Evolutionary conservation across 2,329 filamentous ascomycete species (phyloP), one percentile per base, ranked within the genome.

Genomic region (Aureobasidium sp.): DNA sequence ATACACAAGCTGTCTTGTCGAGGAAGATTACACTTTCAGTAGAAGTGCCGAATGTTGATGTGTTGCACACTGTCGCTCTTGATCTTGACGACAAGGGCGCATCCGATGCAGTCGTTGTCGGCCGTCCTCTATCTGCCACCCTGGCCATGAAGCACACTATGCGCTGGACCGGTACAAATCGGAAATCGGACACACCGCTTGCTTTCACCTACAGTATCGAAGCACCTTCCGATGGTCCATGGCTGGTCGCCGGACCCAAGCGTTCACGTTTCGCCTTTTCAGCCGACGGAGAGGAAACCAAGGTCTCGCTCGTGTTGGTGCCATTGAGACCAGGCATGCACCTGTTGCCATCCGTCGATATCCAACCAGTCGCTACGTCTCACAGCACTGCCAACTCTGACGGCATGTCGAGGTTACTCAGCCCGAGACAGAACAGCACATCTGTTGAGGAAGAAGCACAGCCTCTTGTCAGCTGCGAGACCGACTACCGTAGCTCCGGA

Each of bases 181-280:
- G 58, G 47, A 60, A 59, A 41, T 14, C 24, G n/a, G 24, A 39
- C 11, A 57, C 64, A 30, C 25, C 59, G 54, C 57, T 60, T 19
- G 57, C 60, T 35, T 64, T 64, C 95, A 95, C 63, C 82, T 84
- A 59, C 94, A 93, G 68, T 90, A 95, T 60, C 76, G 97, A 19
- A 81, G 82, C 12, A 84, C 85, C 1, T 80, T 83, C 14, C 72
- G 79, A 27, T 2, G 89, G 91, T 34, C 77, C 80, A 0, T 97
- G 91, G 91, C 79, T 96, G 1, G 73, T 97, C 3, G 90, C 89
- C 19, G 91, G 90, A 0, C 81, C 85, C 38, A 79, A 87, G 44
- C 86, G 88, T 58, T 87, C 85, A 0, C 86, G 88, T 63, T 94
- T 95, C 62, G 78, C 78, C 6, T 81, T 68, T 3, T 63, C 66